Base-by-base conservation (phyloP, 1,284 basidiomycete species). In the Neolentinus lepideus region DNA sequence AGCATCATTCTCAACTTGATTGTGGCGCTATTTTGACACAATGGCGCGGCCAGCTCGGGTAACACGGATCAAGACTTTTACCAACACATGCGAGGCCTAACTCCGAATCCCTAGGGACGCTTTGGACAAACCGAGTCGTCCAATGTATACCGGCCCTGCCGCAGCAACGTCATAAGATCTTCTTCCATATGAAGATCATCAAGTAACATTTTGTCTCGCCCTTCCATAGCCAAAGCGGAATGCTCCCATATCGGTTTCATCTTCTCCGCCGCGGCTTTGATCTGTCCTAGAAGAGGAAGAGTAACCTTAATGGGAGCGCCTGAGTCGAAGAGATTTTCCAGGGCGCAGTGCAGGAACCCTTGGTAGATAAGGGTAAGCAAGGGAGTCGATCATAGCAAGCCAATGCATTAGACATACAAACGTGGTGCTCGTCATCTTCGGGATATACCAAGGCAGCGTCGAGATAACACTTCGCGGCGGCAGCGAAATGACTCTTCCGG, bases 371-470 rank as follows among this genome's bases (percentile, higher is more conserved):
- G 26, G 16, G 26, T 36, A 22, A 9, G 33, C n/a, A 3, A 25
- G 6, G 22, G 9, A 12, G 12, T 8, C 11, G 22, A 22, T 26
- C 27, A n/a, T 29, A 8, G 27, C 24, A 8, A 25, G 10, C 26
- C 2, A 51, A 31, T 51, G 2, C 14, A 19, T 1, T 52, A 9
- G 26, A 58, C 58, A 27, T 55, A 67, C 67, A 62, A 1, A 57
- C 56, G 52, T 68, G 64, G 2, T 64, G 60, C 57, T 74, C 70
- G 51, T 75, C 72, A 58, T 75, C 72, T 1, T 60, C 51, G 1
- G 69, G 69, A 51, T 62, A 69, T 0, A 52, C 53, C 0, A 54
- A 58, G 1, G 68, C 69, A 21, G 69, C 65, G 46, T 64, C 48
- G 6, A 64, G 50, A 54, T 74, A 73, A 35, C 60, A 59, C 10